These are phyloP conservation scores for Monosporascus sp. DNA, from an alignment of 2,329 filamentous ascomycete species.

Conservation along the genomic window DNA sequence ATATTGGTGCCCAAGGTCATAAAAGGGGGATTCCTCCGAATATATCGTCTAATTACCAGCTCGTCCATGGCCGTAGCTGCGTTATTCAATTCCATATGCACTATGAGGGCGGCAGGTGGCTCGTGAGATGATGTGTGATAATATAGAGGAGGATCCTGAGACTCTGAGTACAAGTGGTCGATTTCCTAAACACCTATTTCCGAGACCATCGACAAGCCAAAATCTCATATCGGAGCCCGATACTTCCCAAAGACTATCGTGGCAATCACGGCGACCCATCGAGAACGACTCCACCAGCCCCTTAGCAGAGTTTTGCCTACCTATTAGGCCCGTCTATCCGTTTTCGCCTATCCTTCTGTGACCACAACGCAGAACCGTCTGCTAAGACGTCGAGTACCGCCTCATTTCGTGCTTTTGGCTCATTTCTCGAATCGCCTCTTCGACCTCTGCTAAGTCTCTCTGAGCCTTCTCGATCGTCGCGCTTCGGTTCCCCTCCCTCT, in stretches of 20 bases:
- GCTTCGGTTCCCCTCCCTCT: slow-evolving; percentile 65
- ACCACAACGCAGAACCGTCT: neutral
- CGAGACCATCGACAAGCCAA: slow-evolving; percentile 9
- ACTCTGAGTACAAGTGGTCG: slow-evolving; percentile 17
- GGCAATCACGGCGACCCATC: neutral
- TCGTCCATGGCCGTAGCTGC: neutral
- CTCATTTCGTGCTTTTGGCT: slow-evolving; percentile 31
- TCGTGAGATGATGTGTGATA: neutral
- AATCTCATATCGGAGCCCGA: slow-evolving; percentile 7
- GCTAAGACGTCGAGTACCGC: slow-evolving; percentile 34
- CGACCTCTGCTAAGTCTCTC: slow-evolving; percentile 62
- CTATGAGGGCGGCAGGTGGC: neutral
- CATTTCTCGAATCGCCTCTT: slow-evolving; percentile 52
- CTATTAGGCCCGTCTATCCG: neutral
- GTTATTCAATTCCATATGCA: too few species aligned
- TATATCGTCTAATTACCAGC: neutral
- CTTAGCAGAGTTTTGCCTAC: neutral
- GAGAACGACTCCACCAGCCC: neutral
- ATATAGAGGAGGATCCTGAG: slow-evolving; percentile 8
- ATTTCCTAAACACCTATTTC: slow-evolving; percentile 14
- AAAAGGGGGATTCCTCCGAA: neutral
- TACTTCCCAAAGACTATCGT: neutral
- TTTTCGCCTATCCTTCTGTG: slow-evolving; percentile 8
- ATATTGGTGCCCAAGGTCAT: neutral
- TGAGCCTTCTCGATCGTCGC: slow-evolving; percentile 70